Base-by-base conservation (phyloP, 768 basidiomycete genomes). In the Boletus bicolor region DNA sequence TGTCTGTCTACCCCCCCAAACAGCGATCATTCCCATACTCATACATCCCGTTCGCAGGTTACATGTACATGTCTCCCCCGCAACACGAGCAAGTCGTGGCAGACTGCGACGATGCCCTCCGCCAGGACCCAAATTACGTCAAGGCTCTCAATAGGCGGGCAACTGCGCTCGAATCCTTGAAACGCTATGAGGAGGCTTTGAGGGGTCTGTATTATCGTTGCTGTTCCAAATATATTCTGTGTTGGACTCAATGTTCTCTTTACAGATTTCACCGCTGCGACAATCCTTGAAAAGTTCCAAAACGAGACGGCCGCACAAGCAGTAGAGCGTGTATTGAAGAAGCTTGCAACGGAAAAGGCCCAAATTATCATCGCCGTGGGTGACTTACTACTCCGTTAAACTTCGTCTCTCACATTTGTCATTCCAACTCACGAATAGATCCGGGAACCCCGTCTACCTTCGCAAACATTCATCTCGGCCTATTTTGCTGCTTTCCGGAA, bases 401-500 rank as follows among this genome's bases (percentile, higher is more conserved):
- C 19, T 28, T 5, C 19, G 3, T 12, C 43, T 48, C 50, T 47
- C 38, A 44, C 37, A 14, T 35, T 6, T 10, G 2, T 17, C 7
- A 3, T 53, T 49, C 15, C 21, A 28, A 38, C 35, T 14, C 10
- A 17, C 39, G 28, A 44, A 19, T 37, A 56, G 85, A 78, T 77
- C 4, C 88, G 94, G 36, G 87, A 90, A 73, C 87, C 86, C 1
- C 83, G 86, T 53, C 76, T 98, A 28, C 96, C 96, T 7, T 93
- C 93, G 14, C 82, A 83, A 61, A 93, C 92, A 0, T 97, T 99
- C 73, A 88, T 97, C 61, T 87, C 89, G 12, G 91, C 96, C 0
- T 99, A 98, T 77, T 93, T 98, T 68, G 88, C 93, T 56, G 97
- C 97, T 9, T 98, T 98, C 88, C 86, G 97, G 60, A 77, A 86